Evolutionary conservation across 306 rosid species (phyloP).

Genomic region (Gastrolobium villosum): DNA sequence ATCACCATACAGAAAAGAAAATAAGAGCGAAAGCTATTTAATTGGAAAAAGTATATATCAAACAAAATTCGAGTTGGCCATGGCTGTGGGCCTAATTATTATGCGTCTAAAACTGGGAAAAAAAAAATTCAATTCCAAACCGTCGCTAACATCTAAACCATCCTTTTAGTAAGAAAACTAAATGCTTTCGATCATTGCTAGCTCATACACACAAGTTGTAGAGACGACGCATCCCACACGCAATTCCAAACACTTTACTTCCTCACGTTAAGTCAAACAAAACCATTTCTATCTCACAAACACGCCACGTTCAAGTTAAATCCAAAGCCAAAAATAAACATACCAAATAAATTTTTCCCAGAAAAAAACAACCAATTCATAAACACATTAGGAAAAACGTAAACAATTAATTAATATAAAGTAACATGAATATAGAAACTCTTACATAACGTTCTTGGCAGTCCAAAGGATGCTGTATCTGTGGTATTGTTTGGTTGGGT

Average conservation of each 20-base stretch:
- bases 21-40: not conserved
- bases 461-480: conserved; percentile 99
- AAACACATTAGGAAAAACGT: not conserved
- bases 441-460: conserved; percentile 69
- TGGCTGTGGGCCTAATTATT: conserved; percentile 36
- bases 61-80: conserved; percentile 51
- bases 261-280: conserved; percentile 58
- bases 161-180: conserved; percentile 50
- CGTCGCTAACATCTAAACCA: conserved; percentile 50
- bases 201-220: conserved; percentile 40
- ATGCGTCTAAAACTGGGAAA: conserved; percentile 23
- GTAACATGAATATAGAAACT: not conserved
- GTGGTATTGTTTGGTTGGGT: conserved; percentile 76
- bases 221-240: conserved; percentile 61
- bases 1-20: not conserved
- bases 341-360: conserved; percentile 12
- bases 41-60: conserved; percentile 24
- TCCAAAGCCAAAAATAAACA: conserved; percentile 22
- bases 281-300: conserved; percentile 28
- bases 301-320: conserved; percentile 46
- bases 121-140: conserved; percentile 36
- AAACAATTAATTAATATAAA: not conserved
- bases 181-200: conserved; percentile 39
- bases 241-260: conserved; percentile 46
- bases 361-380: conserved; percentile 17